These are phyloP conservation scores for Fusarium nygamai DNA, from an alignment of 2,329 filamentous ascomycete genomes.

Conservation along the genomic window DNA sequence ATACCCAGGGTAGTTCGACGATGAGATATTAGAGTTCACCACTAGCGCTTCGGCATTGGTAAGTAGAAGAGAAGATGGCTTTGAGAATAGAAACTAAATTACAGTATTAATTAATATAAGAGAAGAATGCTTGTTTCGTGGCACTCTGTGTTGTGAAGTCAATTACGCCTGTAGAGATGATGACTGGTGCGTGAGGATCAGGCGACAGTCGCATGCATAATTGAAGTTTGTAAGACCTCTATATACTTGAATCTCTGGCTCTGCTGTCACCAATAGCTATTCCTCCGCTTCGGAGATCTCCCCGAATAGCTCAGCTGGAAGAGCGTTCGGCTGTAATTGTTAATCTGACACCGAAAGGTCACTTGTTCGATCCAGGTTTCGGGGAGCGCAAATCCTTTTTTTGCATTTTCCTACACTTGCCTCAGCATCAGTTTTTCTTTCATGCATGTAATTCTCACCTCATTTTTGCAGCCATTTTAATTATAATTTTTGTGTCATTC, in stretches of 20 bases:
- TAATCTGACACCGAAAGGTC: conserved; percentile 38
- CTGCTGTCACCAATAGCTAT: conserved; percentile 1
- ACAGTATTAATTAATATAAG: fast-evolving
- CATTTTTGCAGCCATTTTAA: neutral
- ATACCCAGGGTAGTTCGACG: conserved; percentile 7
- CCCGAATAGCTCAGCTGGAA: conserved; percentile 42
- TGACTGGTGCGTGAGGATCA: fast-evolving
- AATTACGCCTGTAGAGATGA: fast-evolving
- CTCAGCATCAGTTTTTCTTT: no score
- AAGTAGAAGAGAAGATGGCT: fast-evolving
- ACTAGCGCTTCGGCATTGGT: fast-evolving
- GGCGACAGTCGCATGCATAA: fast-evolving
- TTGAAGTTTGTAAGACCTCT: fast-evolving
- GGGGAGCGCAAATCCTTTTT: conserved; percentile 9
- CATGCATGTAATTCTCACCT: no score
- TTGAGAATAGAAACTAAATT: fast-evolving
- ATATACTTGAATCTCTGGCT: fast-evolving
- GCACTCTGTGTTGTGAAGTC: fast-evolving
- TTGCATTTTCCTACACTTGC: neutral
- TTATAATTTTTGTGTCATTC: neutral
- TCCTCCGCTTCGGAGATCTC: conserved; percentile 28
- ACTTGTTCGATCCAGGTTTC: conserved; percentile 44
- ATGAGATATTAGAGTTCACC: no score
- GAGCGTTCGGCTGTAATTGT: conserved; percentile 43
- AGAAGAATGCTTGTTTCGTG: fast-evolving